Base-by-base conservation (phyloP, 164 flowering plant species). In the Aristolochia fimbriata region DNA sequence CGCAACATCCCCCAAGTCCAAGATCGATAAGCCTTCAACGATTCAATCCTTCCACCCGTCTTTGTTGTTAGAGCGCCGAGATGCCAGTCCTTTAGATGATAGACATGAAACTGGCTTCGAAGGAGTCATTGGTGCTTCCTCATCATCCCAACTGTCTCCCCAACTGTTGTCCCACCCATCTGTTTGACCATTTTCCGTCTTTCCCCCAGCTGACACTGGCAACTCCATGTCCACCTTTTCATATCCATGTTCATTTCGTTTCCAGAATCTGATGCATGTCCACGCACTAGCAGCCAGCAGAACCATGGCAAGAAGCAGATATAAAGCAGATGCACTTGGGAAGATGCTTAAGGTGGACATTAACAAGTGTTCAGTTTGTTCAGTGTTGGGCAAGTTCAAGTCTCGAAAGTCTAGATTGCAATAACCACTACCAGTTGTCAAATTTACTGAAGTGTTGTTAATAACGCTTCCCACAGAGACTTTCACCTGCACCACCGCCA, bases 61-160 rank as follows among this genome's bases (percentile, higher is more conserved):
- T 63, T 63, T 63, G 66, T 63, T 82, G 71, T 27, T 79, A 46
- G 70, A 54, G 62, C 81, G 71, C 58, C 90, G 65, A 6, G 96
- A 62, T 23, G 92, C 80, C 16, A 85, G 82, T 37, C 90, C 84
- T 64, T 75, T 80, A 15, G 90, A 77, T 0, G 90, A 84, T 54
- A 81, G 62, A 57, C 77, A 80, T 0, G 90, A 88, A 13, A 80
- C 70, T 0, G 87, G 91, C 71, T 70, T 51, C 14, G 86, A 68
- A 3, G 91, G 85, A 2, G 88, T 76, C 55, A 16, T 73, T 0
- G 90, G 86, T 11, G 87, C 86, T 62, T 86, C 96, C 57, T 84
- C 91, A 20, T 89, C 91, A 61, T 83, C 93, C 89, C 93, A 84
- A 65, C 62, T 67, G 65, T 86, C 87, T 5, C 72, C 88, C 96